Evolutionary conservation across 2,329 filamentous ascomycete genomes (phyloP).

Genomic region (Curvularia hawaiiensis): DNA sequence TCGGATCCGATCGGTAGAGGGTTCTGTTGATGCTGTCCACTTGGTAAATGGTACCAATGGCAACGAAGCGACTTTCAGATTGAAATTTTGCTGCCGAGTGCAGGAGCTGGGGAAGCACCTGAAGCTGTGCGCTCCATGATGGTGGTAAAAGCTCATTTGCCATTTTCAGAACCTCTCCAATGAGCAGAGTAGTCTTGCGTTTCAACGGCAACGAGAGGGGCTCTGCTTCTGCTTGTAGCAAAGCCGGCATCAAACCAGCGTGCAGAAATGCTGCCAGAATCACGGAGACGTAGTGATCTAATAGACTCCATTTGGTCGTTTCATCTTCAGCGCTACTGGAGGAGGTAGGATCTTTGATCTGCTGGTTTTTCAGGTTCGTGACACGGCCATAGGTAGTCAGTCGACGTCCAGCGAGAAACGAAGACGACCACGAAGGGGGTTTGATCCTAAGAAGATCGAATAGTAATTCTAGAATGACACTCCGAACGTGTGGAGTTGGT

Average conservation of each 20-base stretch:
- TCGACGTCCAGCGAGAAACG: constrained; percentile 88
- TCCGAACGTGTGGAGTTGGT: constrained; percentile 61
- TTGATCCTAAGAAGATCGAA: constrained; percentile 89
- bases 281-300: constrained; percentile 92
- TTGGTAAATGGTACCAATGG: constrained; percentile 92
- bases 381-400: constrained; percentile 97
- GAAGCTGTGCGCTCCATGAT: constrained; percentile 80
- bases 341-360: constrained; percentile 56
- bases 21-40: constrained; percentile 97
- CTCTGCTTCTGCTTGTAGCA: constrained; percentile 68
- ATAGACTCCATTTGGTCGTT: constrained; percentile 71
- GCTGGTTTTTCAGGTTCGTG: constrained; percentile 73
- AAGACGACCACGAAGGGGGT: constrained; percentile 90
- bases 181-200: constrained; percentile 85
- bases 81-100: constrained; percentile 74
- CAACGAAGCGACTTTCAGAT: constrained; percentile 74
- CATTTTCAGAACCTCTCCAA: constrained; percentile 90
- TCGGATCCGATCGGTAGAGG: constrained; percentile 76
- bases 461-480: constrained; percentile 85
- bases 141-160: constrained; percentile 83
- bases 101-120: constrained; percentile 86
- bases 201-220: constrained; percentile 72
- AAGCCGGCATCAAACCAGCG: constrained; percentile 66
- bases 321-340: constrained; percentile 74
- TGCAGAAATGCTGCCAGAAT: constrained; percentile 85